These are phyloP conservation scores for Umbelopsis sp. DNA, from an alignment of 192 early-diverging fungal species.

Conservation along the genomic window DNA sequence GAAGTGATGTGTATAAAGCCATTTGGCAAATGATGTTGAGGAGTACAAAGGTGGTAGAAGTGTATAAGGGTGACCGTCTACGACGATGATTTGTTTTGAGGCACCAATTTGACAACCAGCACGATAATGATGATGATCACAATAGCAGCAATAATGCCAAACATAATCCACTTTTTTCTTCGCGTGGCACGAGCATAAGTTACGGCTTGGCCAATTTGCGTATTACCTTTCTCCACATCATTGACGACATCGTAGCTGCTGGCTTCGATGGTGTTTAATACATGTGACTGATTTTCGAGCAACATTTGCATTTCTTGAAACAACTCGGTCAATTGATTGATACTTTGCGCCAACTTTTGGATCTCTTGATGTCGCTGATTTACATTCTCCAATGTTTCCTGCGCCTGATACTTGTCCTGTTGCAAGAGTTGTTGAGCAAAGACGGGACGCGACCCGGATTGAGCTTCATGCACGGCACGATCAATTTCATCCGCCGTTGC, in stretches of 20 bases:
- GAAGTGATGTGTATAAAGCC: too few species aligned
- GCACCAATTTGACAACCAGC: conserved; percentile 33
- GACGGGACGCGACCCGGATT: conserved; percentile 42
- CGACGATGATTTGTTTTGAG: conserved; percentile 7
- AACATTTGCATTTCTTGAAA: conserved; percentile 69
- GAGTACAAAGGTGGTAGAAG: background rate
- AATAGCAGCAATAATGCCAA: conserved; percentile 43
- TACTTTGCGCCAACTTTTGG: conserved; percentile 52
- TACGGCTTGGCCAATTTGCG: conserved; percentile 60
- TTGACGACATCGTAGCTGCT: conserved; percentile 51
- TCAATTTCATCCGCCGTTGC: conserved; percentile 63
- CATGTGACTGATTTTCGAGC: conserved; percentile 45
- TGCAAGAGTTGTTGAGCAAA: conserved; percentile 63
- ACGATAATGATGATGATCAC: conserved; percentile 49
- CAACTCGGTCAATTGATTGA: conserved; percentile 58
- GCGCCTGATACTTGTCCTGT: conserved; percentile 44
- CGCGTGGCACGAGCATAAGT: conserved; percentile 45
- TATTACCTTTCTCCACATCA: conserved; percentile 63
- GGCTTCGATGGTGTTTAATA: conserved; percentile 34
- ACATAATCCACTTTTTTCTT: conserved; percentile 63
- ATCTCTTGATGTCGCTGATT: conserved; percentile 67
- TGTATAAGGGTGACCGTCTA: background rate
- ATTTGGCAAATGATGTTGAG: too few species aligned
- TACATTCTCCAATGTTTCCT: conserved; percentile 59
- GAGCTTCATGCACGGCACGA: conserved; percentile 50